A percentile compares a stretch with the other conserved stretches of the same genome.
These are phyloP conservation scores for Saposhnikovia divaricata DNA, from an alignment of 129 eudicot species.

Conservation along the genomic window DNA sequence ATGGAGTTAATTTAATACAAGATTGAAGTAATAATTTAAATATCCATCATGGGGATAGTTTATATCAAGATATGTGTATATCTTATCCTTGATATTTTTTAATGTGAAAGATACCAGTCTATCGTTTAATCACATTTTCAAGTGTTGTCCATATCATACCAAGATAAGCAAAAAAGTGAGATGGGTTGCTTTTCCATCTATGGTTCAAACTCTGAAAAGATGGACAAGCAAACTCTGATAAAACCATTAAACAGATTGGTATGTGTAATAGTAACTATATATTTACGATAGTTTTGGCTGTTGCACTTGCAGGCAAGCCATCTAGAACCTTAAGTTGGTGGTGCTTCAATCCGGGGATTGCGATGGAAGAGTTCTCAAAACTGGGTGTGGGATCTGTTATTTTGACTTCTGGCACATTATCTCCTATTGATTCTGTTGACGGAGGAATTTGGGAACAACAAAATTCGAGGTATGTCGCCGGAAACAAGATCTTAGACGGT, in stretches of 20 bases:
- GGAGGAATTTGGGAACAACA: too few species aligned
- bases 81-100: background rate
- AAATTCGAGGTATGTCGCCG: too few species aligned
- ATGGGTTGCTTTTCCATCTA: background rate
- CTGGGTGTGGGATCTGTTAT: conserved; percentile 79
- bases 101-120: background rate
- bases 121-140: background rate
- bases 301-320: conserved; percentile 52
- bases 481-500: too few species aligned
- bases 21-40: background rate
- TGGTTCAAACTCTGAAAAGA: background rate
- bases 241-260: background rate
- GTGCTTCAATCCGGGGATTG: conserved; percentile 98
- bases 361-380: conserved; percentile 79
- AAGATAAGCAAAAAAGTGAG: background rate
- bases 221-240: too few species aligned
- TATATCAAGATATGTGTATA: background rate
- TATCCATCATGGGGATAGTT: background rate
- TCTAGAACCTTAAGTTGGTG: conserved; percentile 96
- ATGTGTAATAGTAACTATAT: background rate
- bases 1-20: background rate
- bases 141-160: background rate
- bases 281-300: conserved; percentile 10
- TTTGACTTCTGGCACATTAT: conserved; percentile 93
- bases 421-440: too few species aligned